phyloP scores from a whole-genome alignment of 1,139 yeast species.

The Lodderomyces oxycetoniae region DNA sequence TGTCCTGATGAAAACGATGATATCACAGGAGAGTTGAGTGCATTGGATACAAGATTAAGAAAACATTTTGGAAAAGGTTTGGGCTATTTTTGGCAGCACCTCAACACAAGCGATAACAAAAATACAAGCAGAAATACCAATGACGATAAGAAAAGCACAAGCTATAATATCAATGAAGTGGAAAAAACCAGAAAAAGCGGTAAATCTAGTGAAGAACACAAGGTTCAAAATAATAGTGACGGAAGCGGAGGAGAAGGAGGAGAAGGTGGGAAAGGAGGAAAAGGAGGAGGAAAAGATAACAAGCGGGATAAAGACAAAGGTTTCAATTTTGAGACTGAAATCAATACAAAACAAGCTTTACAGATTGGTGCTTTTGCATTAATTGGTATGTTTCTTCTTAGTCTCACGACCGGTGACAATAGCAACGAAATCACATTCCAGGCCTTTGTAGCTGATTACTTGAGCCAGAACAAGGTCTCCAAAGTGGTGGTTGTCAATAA shows the following conservation, averaged over 20 bases:
- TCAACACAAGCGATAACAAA: no score
- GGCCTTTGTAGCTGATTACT: slow-evolving; percentile 38
- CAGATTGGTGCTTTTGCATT: slow-evolving; percentile 21
- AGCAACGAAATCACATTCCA: slow-evolving; percentile 41
- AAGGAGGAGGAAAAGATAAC: neutral
- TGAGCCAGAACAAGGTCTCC: slow-evolving; percentile 36
- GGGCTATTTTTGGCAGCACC: no score
- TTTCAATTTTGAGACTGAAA: slow-evolving; percentile 21
- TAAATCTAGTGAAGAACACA: slow-evolving; percentile 8
- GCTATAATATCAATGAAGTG: neutral
- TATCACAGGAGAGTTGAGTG: no score
- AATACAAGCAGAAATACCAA: neutral
- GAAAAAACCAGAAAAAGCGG: neutral
- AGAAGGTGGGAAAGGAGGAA: no score
- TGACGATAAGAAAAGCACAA: neutral
- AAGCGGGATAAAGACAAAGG: slow-evolving; percentile 10
- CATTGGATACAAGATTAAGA: no score
- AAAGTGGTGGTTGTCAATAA: slow-evolving; percentile 37
- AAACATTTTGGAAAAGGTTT: no score
- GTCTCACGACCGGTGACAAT: slow-evolving; percentile 19
- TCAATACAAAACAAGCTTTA: slow-evolving; percentile 24
- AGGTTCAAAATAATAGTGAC: slow-evolving; percentile 8
- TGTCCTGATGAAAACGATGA: no score
- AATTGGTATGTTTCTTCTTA: slow-evolving; percentile 3
- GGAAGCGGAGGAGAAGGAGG: no score